Percentiles rank a stretch among this genome's conserved stretches.
phyloP scores from a whole-genome alignment of 345 rosid species.

The Excoecaria cochinchinensis region DNA sequence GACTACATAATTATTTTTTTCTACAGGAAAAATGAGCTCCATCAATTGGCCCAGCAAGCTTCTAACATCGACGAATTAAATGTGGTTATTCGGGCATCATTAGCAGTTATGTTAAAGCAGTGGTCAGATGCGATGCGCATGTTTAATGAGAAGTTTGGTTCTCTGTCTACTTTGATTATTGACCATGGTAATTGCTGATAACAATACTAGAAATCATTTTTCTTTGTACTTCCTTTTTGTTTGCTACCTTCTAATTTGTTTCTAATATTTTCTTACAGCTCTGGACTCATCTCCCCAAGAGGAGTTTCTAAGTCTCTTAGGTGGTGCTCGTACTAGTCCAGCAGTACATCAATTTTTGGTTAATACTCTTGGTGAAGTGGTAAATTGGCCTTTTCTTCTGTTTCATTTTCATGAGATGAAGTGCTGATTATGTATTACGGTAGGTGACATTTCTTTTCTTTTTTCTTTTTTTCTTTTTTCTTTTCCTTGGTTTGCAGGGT shows the following conservation, averaged over 20 bases:
- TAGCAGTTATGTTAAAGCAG: constrained; percentile 77
- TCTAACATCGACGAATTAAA: constrained; percentile 80
- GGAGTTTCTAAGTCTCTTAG: constrained; percentile 85
- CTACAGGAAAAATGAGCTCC: constrained; percentile 85
- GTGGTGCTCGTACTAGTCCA: constrained; percentile 89
- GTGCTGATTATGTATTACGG: constrained; percentile 8
- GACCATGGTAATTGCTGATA: constrained; percentile 61
- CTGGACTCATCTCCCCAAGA: constrained; percentile 91
- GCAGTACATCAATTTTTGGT: constrained; percentile 88
- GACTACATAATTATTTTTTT: neutral
- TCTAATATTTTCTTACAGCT: constrained; percentile 40
- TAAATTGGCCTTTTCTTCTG: constrained; percentile 29
- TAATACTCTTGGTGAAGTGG: constrained; percentile 83
- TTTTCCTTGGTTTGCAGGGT: constrained; percentile 48
- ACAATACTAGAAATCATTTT: constrained; percentile 12
- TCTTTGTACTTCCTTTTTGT: constrained; percentile 12
- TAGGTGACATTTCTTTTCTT: constrained; percentile 14
- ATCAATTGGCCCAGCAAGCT: constrained; percentile 94
- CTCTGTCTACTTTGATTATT: constrained; percentile 60
- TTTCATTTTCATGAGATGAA: constrained; percentile 14
- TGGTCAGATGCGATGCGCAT: constrained; percentile 83
- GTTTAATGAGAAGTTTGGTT: constrained; percentile 77
- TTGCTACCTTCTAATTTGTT: constrained; percentile 18
- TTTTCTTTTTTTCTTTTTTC: neutral
- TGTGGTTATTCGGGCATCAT: constrained; percentile 70